Conservation (phyloP, 2,329 filamentous ascomycete genomes). For the Periconia digitata region DNA sequence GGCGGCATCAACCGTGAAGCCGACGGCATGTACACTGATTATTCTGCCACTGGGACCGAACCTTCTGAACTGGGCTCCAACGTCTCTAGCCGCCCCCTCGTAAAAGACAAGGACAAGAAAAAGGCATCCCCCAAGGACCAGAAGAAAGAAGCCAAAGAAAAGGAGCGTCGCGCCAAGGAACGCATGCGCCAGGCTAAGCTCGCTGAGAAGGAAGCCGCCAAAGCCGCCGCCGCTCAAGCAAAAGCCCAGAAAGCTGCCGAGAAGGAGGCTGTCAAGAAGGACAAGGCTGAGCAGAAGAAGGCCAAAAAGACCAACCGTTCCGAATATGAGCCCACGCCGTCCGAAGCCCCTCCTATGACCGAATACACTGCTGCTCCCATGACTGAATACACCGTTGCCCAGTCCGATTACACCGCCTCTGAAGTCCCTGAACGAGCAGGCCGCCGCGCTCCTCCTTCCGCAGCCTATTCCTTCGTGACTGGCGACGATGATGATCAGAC, state of each 20-base stretch:
- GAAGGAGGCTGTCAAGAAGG: conserved; percentile 36
- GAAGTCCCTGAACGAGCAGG: conserved; percentile 19
- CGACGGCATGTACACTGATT: conserved; percentile 80
- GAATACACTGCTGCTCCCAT: conserved; percentile 31
- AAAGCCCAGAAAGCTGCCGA: conserved; percentile 50
- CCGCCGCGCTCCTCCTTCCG: conserved; percentile 39
- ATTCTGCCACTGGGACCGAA: conserved; percentile 65
- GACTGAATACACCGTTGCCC: conserved; percentile 26
- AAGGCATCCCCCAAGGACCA: conserved; percentile 39
- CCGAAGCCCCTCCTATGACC: conserved; percentile 32
- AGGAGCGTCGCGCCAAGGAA: conserved; percentile 49
- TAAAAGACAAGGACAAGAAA: conserved; percentile 41
- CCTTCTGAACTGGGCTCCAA: conserved; percentile 60
- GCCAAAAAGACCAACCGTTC: conserved; percentile 42
- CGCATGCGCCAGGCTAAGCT: conserved; percentile 52
- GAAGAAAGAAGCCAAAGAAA: conserved; percentile 42
- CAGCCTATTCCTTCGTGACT: conserved; percentile 53
- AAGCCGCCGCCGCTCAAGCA: conserved; percentile 36
- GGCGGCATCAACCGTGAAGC: conserved; percentile 83
- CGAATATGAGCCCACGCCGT: conserved; percentile 24
- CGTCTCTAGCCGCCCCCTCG: conserved; percentile 47
- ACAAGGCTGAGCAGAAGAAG: conserved; percentile 47
- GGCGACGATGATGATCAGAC: conserved; percentile 48
- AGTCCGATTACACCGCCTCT: conserved; percentile 33
- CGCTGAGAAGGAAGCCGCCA: conserved; percentile 40